These are phyloP conservation scores for Tricholoma flavovirens DNA, from an alignment of 768 basidiomycete species.

Conservation along the genomic window DNA sequence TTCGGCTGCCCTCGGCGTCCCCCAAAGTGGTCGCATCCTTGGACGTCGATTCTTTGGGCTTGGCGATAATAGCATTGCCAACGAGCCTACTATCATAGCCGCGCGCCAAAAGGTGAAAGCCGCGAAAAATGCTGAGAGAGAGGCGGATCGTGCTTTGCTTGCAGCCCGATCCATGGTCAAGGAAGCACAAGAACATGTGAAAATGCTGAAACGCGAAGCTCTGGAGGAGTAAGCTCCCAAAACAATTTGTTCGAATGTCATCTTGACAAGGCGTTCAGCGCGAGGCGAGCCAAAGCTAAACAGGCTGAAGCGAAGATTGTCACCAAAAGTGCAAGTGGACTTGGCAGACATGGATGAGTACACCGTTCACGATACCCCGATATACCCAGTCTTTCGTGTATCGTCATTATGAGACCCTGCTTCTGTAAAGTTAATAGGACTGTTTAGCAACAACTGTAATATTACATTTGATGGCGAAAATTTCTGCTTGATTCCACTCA, in stretches of 20 bases:
- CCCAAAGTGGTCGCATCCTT: neutral
- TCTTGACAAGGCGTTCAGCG: slow-evolving; percentile 24
- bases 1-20: no score
- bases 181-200: slow-evolving; percentile 43
- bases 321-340: slow-evolving; percentile 39
- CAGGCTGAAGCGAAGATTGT: slow-evolving; percentile 47
- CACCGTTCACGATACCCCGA: no score
- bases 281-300: slow-evolving; percentile 45
- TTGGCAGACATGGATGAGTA: slow-evolving; percentile 37
- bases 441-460: neutral
- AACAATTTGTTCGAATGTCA: neutral
- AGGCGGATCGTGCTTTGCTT: slow-evolving; percentile 44
- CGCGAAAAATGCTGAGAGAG: slow-evolving; percentile 46
- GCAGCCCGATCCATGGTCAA: slow-evolving; percentile 41
- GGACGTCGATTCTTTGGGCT: slow-evolving; percentile 23
- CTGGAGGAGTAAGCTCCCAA: slow-evolving; percentile 43
- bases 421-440: neutral
- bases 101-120: slow-evolving; percentile 47
- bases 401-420: neutral
- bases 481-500: neutral
- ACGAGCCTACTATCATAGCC: slow-evolving; percentile 40
- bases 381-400: no score
- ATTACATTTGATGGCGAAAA: neutral
- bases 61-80: slow-evolving; percentile 13
- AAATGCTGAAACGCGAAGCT: slow-evolving; percentile 45